Evolutionary conservation across 139 green algal species (phyloP).

Genomic region (Haematococcus lacustris): DNA sequence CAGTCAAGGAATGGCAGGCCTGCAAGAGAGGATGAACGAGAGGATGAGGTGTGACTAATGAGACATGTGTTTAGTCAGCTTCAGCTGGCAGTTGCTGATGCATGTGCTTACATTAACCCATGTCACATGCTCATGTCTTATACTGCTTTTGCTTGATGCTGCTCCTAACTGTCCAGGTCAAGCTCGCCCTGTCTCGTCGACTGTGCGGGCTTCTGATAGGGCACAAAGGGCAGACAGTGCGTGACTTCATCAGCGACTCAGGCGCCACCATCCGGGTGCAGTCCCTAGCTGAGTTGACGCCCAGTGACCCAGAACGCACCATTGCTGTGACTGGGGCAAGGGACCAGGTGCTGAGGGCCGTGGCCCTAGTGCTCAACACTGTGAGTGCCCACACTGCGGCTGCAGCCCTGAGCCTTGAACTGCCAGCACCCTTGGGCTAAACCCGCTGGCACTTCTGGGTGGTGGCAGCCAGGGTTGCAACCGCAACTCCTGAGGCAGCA

Average conservation of each 20-base stretch:
- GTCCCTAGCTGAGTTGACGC: constrained; percentile 47
- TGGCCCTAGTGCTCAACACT: constrained; percentile 56
- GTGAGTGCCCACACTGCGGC: constrained; percentile 29
- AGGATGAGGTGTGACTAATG: constrained; percentile 14
- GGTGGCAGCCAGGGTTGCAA: too few species aligned
- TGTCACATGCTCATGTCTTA: constrained; percentile 1
- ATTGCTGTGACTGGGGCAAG: constrained; percentile 39
- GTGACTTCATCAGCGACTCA: constrained; percentile 59
- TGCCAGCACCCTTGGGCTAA: too few species aligned
- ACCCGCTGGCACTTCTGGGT: too few species aligned
- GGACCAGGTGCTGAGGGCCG: constrained; percentile 47
- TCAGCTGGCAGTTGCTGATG: not conserved
- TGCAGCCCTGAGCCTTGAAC: too few species aligned
- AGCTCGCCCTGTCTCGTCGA: constrained; percentile 52
- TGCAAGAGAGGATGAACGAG: not conserved
- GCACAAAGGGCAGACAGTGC: constrained; percentile 52
- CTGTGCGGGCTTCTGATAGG: constrained; percentile 59
- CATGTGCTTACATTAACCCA: not conserved
- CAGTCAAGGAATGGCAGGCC: not conserved
- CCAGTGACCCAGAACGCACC: constrained; percentile 49
- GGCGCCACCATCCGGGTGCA: constrained; percentile 54
- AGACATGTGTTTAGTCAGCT: not conserved
- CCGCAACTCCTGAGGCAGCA: too few species aligned
- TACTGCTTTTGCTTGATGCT: not conserved
- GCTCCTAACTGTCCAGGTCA: constrained; percentile 34